Base-by-base conservation (phyloP, 108 stramenopile species). In the Skeletonema potamos region DNA sequence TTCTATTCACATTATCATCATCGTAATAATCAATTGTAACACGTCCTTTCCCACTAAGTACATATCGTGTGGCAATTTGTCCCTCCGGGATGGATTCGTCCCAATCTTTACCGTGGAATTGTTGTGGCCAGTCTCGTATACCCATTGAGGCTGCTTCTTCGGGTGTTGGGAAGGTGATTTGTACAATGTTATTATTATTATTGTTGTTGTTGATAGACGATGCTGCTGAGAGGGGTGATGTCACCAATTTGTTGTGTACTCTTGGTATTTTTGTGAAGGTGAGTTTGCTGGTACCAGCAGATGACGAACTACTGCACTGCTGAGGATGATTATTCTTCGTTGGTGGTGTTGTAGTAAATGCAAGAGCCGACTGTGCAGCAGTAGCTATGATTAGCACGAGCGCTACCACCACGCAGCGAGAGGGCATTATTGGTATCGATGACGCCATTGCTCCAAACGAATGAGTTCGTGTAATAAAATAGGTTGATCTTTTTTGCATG, bases 41-140 rank as follows among this genome's bases (percentile, higher is more conserved):
- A 13, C 72, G 61, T 3, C 86, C 86, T 27, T 57, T 73, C 22
- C 89, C 89, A 60, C 80, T 77, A 44, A 89, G 76, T 3, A 89
- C 71, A 64, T 89, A 89, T 48, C 89, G 76, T 7, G 79, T 74
- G 29, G 82, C 67, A 59, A 68, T 84, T 9, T 67, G 41, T 2
- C 78, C 82, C 20, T 66, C 59, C 0, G 48, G 12, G 0, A 82
- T 68, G 27, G 44, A 54, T 55, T 88, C 87, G 0, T 27, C 54
- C 85, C 85, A 88, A 4, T 57, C 34, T 15, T 76, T 70, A 12
- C 46, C 36, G 46, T 79, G 73, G 39, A 64, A 70, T 55, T 82
- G 83, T 56, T 88, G 87, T 2, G 87, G 87, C 87, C 87, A 88
- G 8, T 88, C 85, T 18, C 85, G 73, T 26, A 88, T 79, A 0